phyloP scores from a whole-genome alignment of 1,139 yeast species.

The Debaryomyces singareniensis region DNA sequence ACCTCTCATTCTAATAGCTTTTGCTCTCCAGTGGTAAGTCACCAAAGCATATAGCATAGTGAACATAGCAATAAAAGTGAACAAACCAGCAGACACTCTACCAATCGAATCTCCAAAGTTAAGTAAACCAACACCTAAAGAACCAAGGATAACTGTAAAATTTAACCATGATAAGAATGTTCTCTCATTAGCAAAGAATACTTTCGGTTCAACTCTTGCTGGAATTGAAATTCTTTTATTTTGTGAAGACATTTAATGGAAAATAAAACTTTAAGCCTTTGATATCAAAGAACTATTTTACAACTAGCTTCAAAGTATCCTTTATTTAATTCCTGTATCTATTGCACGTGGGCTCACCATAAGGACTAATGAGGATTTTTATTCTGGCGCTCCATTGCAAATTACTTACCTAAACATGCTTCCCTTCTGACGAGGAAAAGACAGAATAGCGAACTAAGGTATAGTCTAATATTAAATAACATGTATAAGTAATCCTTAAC shows the following conservation, averaged over 20 bases:
- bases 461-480: no score
- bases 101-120: conserved; percentile 96
- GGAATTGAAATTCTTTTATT: conserved; percentile 92
- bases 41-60: conserved; percentile 94
- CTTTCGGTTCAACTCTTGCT: conserved; percentile 97
- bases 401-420: no score
- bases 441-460: no score
- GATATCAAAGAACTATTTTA: no score
- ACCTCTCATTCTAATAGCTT: conserved; percentile 95
- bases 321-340: no score
- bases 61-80: conserved; percentile 93
- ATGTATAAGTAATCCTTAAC: no score
- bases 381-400: no score
- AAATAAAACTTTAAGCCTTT: no score
- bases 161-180: conserved; percentile 97
- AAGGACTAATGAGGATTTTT: no score
- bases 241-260: conserved; percentile 21
- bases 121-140: conserved; percentile 89
- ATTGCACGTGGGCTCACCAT: no score
- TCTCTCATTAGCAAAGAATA: conserved; percentile 97
- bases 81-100: conserved; percentile 86
- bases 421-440: no score
- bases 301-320: no score
- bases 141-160: conserved; percentile 95
- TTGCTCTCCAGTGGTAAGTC: conserved; percentile 99